Evolutionary conservation across 345 rosid species (phyloP), one percentile per base, ranked within the genome.

Genomic region (Tarenaya hassleriana): DNA sequence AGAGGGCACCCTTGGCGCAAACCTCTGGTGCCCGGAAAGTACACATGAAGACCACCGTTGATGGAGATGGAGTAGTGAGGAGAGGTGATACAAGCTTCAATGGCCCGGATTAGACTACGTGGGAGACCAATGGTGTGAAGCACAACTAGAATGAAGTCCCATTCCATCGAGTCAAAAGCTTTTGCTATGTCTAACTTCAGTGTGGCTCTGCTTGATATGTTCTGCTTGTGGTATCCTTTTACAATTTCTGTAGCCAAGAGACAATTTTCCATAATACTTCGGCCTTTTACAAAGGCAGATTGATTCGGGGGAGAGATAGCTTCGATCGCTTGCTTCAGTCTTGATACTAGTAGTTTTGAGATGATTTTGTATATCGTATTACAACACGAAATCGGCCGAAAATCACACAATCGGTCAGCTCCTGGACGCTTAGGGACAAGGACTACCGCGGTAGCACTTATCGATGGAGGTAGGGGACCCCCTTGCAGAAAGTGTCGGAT

Each of bases 21-120:
- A n/a, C n/a, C n/a, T n/a, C n/a, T n/a, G n/a, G n/a, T n/a, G n/a
- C 47, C 47, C 7, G 47, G 47, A 14, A 42, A 42, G 14, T 42
- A 42, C 7, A 8, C 47, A 7, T 42, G 8, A 8, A 42, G 16
- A 10, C 7, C 19, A n/a, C 47, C 47, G 18, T 42, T 42, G 15
- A 42, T 8, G 7, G 47, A 13, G 4, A 42, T 21, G 4, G 47
- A 42, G 14, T 14, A 42, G 20, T 14, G 15, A 15, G 47, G 47
- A 15, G 47, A 42, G 18, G 47, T 42, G 47, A 42, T 42, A 16
- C 47, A 42, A 42, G 18, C 19, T n/a, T 7, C 14, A 42, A 42
- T 42, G 20, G 20, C 15, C 7, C 8, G 6, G 10, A 42, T 42
- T 7, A 42, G 18, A 2, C 7, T 10, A 0, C 2, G 1, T 14